Base-by-base conservation (phyloP, 2,329 filamentous ascomycete species). In the Ceratocystiopsis brevicomis region DNA sequence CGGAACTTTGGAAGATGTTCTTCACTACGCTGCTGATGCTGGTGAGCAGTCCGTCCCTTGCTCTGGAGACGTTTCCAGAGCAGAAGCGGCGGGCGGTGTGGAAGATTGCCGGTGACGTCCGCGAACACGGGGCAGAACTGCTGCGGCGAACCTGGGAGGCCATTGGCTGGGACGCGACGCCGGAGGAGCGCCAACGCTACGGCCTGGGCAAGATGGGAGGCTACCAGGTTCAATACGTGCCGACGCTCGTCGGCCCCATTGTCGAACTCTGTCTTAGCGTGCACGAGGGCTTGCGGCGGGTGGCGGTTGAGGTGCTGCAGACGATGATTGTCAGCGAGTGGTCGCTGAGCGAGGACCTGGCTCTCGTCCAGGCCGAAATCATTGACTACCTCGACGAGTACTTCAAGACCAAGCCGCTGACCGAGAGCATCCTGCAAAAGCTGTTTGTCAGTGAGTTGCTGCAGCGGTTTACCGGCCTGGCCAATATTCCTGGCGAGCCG, bases 291-390 rank as follows among this genome's bases (percentile, higher is more conserved):
- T 65, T 98, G 45, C 75, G 90, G 47, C 76, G 76, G 49, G 90
- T 93, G 59, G 90, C 88, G 1, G 86, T 95, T 30, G 83, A 94
- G 57, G 82, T 98, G 17, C 62, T 98, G 48, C 86, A 94, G 58
- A 93, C 86, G 3, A 98, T 98, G 90, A 93, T 98, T 53, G 78
- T 96, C 51, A 93, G 87, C 61, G 90, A 98, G 60, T 98, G 90
- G 90, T 87, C 86, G 15, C 62, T 98, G 49, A 95, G 86, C 56
- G 83, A 94, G 56, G 88, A 96, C 56, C 64, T 98, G 40, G 81
- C 81, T 3, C 77, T 90, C 40, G 82, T 98, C 42, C 87, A 96
- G 59, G 90, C 86, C 2, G 90, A 95, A 59, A 87, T 96, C 66
- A 94, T 98, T 52, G 88, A 95, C 54, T 92, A 83, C 50, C 64